Evolutionary conservation across 192 early-diverging fungal genomes (phyloP), one percentile per base, ranked within the genome.

Genomic region (Linnemannia schmuckeri): DNA sequence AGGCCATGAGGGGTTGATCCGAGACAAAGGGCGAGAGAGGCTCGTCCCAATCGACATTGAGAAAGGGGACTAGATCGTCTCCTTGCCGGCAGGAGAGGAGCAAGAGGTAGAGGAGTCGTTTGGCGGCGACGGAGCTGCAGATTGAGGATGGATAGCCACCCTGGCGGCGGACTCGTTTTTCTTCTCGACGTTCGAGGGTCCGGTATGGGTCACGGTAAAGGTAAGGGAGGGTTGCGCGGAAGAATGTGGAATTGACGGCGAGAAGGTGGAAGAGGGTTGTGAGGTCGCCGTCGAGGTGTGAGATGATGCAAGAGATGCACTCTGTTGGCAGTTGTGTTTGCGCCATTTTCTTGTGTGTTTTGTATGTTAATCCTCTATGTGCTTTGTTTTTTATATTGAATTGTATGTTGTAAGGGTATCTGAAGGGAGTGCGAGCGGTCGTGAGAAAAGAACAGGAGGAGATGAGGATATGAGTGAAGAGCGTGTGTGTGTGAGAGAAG

Each of bases 121-220:
- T 85, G 33, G 78, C 70, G 0, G 69, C 10, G 27, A 76, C 4
- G 0, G 57, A 76, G 18, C 8, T 18, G 20, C 20, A 17, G 35
- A 85, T 80, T 6, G 44, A 24, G 6, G 72, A 33, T 9, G 63
- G 61, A 27, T 8, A 24, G 33, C 66, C 24, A 24, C 42, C 35
- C 9, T 54, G 57, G 30, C 44, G 42, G 1, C 27, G 35, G 24
- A 33, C 20, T 30, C 49, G 55, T 27, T 61, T 38, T 0, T 5
- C 57, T 24, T 75, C 30, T 38, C 75, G 77, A 2, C 49, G 70
- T 40, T 85, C 42, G 30, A 85, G 61, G 1, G 66, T 35, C 47
- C 63, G 27, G 27, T 73, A 85, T 27, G 83, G 83, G 74, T 80
- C 78, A n/a, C 72, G 72, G 27, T 85, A 85, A 55, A 85, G 77